These are phyloP conservation scores for Saccharomycopsis sp. DNA, from an alignment of 805 yeast species.

Conservation along the genomic window DNA sequence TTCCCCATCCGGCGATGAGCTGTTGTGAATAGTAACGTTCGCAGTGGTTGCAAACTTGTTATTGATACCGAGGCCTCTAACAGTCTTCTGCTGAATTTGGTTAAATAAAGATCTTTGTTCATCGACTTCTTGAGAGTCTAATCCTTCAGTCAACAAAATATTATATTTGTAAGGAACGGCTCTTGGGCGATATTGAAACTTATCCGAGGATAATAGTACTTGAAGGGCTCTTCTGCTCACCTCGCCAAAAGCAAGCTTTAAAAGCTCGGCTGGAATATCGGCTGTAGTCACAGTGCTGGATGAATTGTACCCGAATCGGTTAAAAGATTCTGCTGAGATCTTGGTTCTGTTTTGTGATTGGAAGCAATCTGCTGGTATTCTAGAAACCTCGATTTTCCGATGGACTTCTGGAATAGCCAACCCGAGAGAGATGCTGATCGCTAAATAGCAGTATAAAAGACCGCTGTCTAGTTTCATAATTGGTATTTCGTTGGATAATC, in stretches of 20 bases:
- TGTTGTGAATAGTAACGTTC: not conserved
- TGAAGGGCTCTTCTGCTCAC: not conserved
- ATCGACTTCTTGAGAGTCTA: not conserved
- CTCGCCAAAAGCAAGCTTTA: not conserved
- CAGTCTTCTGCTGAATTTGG: not conserved
- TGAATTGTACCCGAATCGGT: not conserved
- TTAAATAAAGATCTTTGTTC: not conserved
- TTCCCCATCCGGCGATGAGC: not conserved
- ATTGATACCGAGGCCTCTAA: not conserved
- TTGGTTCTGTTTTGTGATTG: not conserved
- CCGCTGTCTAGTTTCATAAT: too few relatives aligned
- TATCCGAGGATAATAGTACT: not conserved
- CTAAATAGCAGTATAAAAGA: not conserved
- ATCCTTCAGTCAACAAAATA: not conserved
- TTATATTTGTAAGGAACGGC: not conserved
- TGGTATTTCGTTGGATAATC: too few relatives aligned
- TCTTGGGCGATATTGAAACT: not conserved
- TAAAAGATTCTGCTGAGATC: not conserved
- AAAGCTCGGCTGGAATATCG: not conserved
- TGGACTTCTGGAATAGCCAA: not conserved
- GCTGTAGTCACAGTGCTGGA: not conserved
- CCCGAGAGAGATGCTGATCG: not conserved
- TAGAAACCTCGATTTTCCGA: constrained; percentile 2
- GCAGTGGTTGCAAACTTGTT: not conserved
- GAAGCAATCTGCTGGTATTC: not conserved